A percentile compares a stretch with the other conserved stretches of the same genome.
phyloP scores from a whole-genome alignment of 495 filamentous ascomycete genomes.

The Aspergillus steynii region DNA sequence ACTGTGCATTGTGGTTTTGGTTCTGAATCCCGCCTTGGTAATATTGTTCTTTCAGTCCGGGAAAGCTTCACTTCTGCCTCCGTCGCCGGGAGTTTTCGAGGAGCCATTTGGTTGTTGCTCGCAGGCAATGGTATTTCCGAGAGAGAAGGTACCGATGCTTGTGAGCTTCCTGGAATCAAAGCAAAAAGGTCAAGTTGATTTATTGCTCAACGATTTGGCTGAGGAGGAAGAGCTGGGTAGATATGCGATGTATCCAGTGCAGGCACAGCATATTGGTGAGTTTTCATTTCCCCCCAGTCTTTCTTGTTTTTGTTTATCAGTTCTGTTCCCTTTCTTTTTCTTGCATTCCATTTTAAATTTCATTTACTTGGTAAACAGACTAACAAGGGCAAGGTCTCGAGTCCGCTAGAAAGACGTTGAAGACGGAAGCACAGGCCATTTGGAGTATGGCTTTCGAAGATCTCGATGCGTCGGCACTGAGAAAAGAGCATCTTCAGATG shows the following conservation, averaged over 20 bases:
- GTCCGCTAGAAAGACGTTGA: not conserved
- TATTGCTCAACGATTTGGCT: not conserved
- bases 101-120: conserved; percentile 4
- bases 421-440: conserved; percentile 1
- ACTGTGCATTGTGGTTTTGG: not conserved
- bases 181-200: not conserved
- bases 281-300: not conserved
- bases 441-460: conserved; percentile 5
- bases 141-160: not conserved
- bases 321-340: not conserved
- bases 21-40: not conserved
- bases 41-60: conserved; percentile 1
- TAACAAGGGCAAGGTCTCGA: not conserved
- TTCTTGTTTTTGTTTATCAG: not conserved
- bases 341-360: too few relatives aligned
- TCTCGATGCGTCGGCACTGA: not conserved
- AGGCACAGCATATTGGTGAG: conserved; percentile 4
- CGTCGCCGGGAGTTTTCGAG: not conserved
- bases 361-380: not conserved
- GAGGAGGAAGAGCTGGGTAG: not conserved
- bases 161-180: not conserved
- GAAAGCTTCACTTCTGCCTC: not conserved
- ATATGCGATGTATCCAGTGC: conserved; percentile 2
- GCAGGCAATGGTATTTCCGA: conserved; percentile 5
- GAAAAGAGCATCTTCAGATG: not conserved